Percentiles rank a stretch among this genome's conserved stretches.
phyloP scores from a whole-genome alignment of 2,329 filamentous ascomycete species.

The Graphium sp. region DNA sequence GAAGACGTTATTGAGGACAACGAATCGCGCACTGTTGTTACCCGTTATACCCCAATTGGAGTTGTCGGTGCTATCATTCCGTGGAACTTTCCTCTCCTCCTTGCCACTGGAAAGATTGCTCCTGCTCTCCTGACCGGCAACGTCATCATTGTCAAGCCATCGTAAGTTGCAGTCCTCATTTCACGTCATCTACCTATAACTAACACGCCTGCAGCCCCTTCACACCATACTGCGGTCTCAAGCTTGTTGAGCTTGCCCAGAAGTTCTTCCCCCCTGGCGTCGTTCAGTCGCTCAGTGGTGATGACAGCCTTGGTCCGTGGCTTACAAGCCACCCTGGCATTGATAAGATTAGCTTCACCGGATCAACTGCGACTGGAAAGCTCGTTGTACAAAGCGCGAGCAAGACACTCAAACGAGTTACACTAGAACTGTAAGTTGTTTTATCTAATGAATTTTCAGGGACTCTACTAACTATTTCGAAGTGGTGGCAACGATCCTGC shows the following conservation, averaged over 20 bases:
- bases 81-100: constrained; percentile 39
- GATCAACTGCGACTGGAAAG: constrained; percentile 42
- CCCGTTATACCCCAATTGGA: constrained; percentile 21
- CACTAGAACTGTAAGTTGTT: constrained; percentile 46
- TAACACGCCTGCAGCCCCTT: too few relatives aligned
- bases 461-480: too few relatives aligned
- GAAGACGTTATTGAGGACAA: constrained; percentile 22
- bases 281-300: constrained; percentile 42
- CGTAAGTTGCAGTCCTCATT: too few relatives aligned
- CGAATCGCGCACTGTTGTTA: constrained; percentile 10
- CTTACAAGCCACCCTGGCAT: constrained; percentile 42
- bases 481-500: constrained; percentile 43
- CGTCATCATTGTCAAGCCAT: constrained; percentile 37
- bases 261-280: constrained; percentile 44
- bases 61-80: constrained; percentile 28
- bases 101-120: constrained; percentile 34
- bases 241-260: constrained; percentile 40
- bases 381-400: constrained; percentile 38
- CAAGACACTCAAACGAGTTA: constrained; percentile 41
- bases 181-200: neutral
- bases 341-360: constrained; percentile 47
- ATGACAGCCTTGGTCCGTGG: constrained; percentile 41
- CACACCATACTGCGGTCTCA: constrained; percentile 40
- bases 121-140: constrained; percentile 40
- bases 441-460: constrained; percentile 10